Conservation (phyloP, 2,329 filamentous ascomycete species). For the Talaromyces islandicus region DNA sequence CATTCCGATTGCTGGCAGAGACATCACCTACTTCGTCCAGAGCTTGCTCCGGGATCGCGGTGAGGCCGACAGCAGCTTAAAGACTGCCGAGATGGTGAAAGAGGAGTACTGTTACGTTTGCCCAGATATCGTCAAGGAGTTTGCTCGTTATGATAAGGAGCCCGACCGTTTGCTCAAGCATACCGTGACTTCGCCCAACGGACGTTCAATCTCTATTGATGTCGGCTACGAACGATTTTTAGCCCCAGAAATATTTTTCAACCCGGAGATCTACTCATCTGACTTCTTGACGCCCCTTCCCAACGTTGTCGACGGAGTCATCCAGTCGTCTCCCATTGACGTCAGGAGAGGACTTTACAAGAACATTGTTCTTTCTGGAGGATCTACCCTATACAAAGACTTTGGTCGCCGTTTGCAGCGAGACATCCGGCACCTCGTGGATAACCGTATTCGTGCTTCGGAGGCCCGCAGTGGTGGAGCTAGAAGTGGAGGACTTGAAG, state of each 20-base stretch:
- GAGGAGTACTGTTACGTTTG: conserved; percentile 98
- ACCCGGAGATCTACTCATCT: conserved; percentile 98
- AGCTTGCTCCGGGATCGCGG: conserved; percentile 91
- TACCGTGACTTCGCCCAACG: conserved; percentile 77
- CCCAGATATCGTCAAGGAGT: conserved; percentile 98
- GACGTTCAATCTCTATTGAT: conserved; percentile 77
- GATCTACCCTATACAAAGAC: conserved; percentile 96
- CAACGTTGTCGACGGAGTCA: conserved; percentile 89
- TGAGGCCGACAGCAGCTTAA: conserved; percentile 92
- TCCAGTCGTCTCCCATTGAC: conserved; percentile 96
- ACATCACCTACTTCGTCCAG: conserved; percentile 98
- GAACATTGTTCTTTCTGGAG: conserved; percentile 97
- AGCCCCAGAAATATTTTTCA: conserved; percentile 99
- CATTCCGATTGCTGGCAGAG: conserved; percentile 93
- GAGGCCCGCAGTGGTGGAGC: conserved; percentile 88
- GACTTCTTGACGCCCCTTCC: conserved; percentile 96
- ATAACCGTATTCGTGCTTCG: conserved; percentile 84
- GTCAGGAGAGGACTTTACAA: conserved; percentile 97
- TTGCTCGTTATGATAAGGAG: conserved; percentile 87
- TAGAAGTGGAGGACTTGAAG: conserved; percentile 88
- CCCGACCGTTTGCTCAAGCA: conserved; percentile 88
- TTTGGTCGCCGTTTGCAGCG: conserved; percentile 93
- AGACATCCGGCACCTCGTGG: conserved; percentile 93
- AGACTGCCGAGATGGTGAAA: conserved; percentile 97
- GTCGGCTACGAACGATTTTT: conserved; percentile 97